phyloP scores from a whole-genome alignment of 2,329 filamentous ascomycete species.

The Fusarium sp. region DNA sequence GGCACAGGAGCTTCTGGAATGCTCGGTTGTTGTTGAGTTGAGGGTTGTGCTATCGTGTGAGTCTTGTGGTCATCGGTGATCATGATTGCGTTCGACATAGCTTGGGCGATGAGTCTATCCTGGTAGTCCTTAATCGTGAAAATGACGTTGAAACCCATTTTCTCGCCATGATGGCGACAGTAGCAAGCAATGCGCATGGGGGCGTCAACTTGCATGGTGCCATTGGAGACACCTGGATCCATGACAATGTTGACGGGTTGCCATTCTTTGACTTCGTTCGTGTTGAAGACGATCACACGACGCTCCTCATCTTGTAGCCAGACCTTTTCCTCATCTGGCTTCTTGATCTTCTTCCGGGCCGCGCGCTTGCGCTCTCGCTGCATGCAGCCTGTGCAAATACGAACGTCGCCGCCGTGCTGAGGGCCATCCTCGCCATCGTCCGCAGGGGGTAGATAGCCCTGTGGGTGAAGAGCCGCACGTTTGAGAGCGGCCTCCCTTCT shows the following conservation, averaged over 20 bases:
- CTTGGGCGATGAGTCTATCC: constrained; percentile 83
- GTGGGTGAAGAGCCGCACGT: constrained; percentile 60
- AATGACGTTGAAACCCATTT: constrained; percentile 91
- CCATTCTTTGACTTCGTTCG: constrained; percentile 88
- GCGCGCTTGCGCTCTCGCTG: constrained; percentile 91
- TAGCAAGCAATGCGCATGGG: constrained; percentile 98
- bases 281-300: constrained; percentile 92
- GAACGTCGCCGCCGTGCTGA: constrained; percentile 91
- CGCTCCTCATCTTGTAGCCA: constrained; percentile 86
- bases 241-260: constrained; percentile 69
- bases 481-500: constrained; percentile 76
- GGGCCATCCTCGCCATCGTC: constrained; percentile 78
- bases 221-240: constrained; percentile 63
- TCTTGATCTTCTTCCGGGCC: constrained; percentile 92
- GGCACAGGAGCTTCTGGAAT: constrained; percentile 47
- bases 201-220: constrained; percentile 81
- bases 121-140: constrained; percentile 91
- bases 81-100: constrained; percentile 89
- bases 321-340: constrained; percentile 89
- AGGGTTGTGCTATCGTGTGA: constrained; percentile 59
- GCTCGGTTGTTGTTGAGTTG: constrained; percentile 45
- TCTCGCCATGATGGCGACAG: constrained; percentile 94
- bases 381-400: constrained; percentile 93
- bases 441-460: constrained; percentile 53
- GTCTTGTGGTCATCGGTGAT: constrained; percentile 99